phyloP scores from a whole-genome alignment of 1,284 basidiomycete species.

The Cystobasidium sp. region DNA sequence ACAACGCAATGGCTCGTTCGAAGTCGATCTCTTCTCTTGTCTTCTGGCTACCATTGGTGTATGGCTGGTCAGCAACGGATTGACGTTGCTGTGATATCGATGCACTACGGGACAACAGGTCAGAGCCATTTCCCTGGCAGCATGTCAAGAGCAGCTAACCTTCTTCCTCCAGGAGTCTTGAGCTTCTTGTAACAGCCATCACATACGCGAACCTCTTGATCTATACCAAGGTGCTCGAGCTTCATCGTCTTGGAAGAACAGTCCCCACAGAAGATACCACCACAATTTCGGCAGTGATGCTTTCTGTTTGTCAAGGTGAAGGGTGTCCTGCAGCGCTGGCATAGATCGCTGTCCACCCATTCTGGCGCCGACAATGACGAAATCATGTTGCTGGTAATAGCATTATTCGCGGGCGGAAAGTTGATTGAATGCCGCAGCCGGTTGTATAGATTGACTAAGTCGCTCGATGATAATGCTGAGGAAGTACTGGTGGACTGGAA shows the following conservation, averaged over 20 bases:
- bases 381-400: slow-evolving; percentile 76
- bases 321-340: slow-evolving; percentile 85
- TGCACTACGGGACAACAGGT: slow-evolving; percentile 2
- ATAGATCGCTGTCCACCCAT: slow-evolving; percentile 66
- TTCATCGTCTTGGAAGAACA: slow-evolving; percentile 86
- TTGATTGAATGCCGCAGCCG: slow-evolving; percentile 73
- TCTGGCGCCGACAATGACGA: slow-evolving; percentile 68
- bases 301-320: slow-evolving; percentile 97
- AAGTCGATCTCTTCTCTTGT: slow-evolving; percentile 39
- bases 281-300: slow-evolving; percentile 98
- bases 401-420: slow-evolving; percentile 79
- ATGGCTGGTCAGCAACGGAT: background rate
- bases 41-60: slow-evolving; percentile 13
- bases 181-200: slow-evolving; percentile 84
- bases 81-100: background rate
- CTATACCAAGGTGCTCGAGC: slow-evolving; percentile 91
- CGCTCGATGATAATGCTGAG: slow-evolving; percentile 68
- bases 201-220: slow-evolving; percentile 91
- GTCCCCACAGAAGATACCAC: slow-evolving; percentile 91
- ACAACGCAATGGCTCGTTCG: slow-evolving; percentile 39
- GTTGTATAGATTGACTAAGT: slow-evolving; percentile 74
- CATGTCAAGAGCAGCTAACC: background rate
- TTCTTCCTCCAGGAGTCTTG: slow-evolving; percentile 50
- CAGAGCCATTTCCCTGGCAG: background rate
- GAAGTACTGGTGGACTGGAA: slow-evolving; percentile 72